Conservation (phyloP, 495 filamentous ascomycete genomes). For the Lichenothelia convexa region DNA sequence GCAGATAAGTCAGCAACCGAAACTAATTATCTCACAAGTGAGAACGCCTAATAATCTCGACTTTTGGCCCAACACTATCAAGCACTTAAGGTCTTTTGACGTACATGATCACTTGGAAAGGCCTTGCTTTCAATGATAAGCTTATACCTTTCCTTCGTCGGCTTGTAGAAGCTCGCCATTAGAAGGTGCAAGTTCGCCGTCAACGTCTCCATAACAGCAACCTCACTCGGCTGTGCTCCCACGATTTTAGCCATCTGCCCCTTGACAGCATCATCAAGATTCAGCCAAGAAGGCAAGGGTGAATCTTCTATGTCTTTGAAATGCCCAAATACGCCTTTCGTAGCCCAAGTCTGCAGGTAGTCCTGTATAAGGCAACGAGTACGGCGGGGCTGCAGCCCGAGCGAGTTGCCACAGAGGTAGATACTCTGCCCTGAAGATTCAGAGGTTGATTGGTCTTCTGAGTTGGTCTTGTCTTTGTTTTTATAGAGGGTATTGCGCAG, state of each 20-base stretch:
- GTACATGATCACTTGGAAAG: slow-evolving; percentile 82
- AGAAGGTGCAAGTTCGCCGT: slow-evolving; percentile 84
- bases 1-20: slow-evolving; percentile 5
- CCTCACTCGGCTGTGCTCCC: slow-evolving; percentile 61
- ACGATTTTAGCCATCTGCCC: slow-evolving; percentile 66
- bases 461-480: not conserved
- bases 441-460: not conserved
- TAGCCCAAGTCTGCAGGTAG: slow-evolving; percentile 75
- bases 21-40: not conserved
- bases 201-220: slow-evolving; percentile 84
- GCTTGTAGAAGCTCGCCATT: slow-evolving; percentile 82
- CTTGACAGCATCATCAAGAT: slow-evolving; percentile 55
- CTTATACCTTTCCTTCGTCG: slow-evolving; percentile 57
- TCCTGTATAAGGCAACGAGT: slow-evolving; percentile 51
- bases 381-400: slow-evolving; percentile 70
- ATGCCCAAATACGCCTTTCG: slow-evolving; percentile 85
- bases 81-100: no score
- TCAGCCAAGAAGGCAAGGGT: slow-evolving; percentile 58
- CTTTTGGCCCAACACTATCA: no score
- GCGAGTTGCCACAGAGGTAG: slow-evolving; percentile 93
- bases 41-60: not conserved
- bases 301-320: slow-evolving; percentile 67
- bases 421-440: slow-evolving; percentile 31
- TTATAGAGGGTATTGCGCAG: slow-evolving; percentile 32
- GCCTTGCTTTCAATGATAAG: slow-evolving; percentile 88